These are phyloP conservation scores for Stephanodiscus triporus DNA, from an alignment of 108 stramenopile species.

Conservation along the genomic window DNA sequence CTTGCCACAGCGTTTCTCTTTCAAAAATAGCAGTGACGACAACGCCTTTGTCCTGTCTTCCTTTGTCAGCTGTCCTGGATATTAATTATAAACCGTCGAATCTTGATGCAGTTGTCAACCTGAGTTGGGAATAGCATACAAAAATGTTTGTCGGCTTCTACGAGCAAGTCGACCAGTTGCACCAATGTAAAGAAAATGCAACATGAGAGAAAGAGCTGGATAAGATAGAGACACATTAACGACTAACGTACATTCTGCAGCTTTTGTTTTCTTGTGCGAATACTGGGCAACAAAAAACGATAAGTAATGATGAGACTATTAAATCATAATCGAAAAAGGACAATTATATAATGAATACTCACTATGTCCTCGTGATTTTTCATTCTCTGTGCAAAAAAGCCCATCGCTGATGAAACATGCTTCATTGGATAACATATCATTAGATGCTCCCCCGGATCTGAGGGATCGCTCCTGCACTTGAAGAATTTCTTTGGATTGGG, in stretches of 20 bases:
- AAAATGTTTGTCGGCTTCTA: conserved; percentile 70
- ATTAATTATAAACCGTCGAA: conserved; percentile 34
- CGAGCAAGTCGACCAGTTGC: conserved; percentile 75
- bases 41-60: too few species aligned
- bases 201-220: background rate
- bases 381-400: conserved; percentile 78
- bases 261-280: conserved; percentile 83
- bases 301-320: too few species aligned
- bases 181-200: background rate
- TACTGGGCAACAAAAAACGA: conserved; percentile 52
- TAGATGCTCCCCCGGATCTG: conserved; percentile 44
- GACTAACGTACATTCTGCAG: conserved; percentile 45
- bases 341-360: background rate
- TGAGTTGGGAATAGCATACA: conserved; percentile 41
- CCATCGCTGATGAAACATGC: conserved; percentile 56
- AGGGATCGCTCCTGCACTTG: conserved; percentile 35
- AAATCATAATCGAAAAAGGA: background rate
- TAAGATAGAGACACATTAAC: background rate
- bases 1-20: too few species aligned
- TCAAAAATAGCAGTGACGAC: too few species aligned
- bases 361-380: conserved; percentile 73
- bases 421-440: conserved; percentile 93
- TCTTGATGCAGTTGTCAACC: conserved; percentile 10
- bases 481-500: conserved; percentile 46
- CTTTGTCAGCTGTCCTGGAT: too few species aligned